Base-by-base conservation (phyloP, 805 yeast genomes). In the Spathaspora arborariae region DNA sequence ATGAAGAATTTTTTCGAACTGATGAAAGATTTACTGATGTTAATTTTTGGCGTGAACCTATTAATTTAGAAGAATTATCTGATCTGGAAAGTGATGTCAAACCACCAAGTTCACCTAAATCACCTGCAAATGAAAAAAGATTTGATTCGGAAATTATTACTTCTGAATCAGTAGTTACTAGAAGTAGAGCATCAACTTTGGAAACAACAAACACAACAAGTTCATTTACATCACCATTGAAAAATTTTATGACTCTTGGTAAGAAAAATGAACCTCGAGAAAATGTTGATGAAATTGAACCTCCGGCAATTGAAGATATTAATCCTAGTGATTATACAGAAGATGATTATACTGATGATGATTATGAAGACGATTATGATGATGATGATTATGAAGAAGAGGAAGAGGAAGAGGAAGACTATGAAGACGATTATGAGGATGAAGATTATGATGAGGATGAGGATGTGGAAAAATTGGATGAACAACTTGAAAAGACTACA, bases 31-130 rank as follows among this genome's bases (percentile, higher is more conserved):
- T 72, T 62, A 87, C 88, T 6, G 99, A 94, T 65, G 87, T 87
- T 39, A 91, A 87, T 59, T 94, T 78, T 63, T 94, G 99, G 99
- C 73, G 96, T 52, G 92, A 84, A 44, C 95, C 96, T 1, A 57
- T 91, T 20, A 81, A 82, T 50, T 57, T 85, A 20, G 78, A 79
- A 48, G 87, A 82, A 47, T 67, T 65, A 39, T 76, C 82, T 41
- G 88, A 81, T 45, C 24, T 20, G 39, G 24, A 78, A 50, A 60
- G 72, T 47, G 64, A 57, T 13, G 48, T 13, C 4, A 24, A 34
- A n/a, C 46, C 7, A 36, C 46, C n/a, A 39, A 45, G 18, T 10
- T 30, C 35, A 5, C 35, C 35, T 13, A 30, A 30, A n/a, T 30
- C 4, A 30, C n/a, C 35, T n/a, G n/a, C n/a, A n/a, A 22, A 22